Percentiles rank a stretch among this genome's conserved stretches.
phyloP scores from a whole-genome alignment of 176 grass and related monocot species.

The Eragrostis nindensis region DNA sequence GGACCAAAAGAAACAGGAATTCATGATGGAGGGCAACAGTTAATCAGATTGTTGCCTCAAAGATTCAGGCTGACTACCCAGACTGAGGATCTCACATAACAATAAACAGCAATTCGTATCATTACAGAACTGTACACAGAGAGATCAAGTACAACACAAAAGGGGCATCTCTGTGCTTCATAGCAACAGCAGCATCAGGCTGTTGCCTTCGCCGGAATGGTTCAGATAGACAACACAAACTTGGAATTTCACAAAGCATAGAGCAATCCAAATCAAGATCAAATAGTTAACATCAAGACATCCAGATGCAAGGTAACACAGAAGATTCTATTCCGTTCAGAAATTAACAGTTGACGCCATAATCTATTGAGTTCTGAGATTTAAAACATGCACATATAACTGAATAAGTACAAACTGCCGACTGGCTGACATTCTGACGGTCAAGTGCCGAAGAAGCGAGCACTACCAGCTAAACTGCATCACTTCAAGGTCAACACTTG shows the following conservation, averaged over 20 bases:
- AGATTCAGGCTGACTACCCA: no score
- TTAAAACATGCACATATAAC: slow-evolving; percentile 35
- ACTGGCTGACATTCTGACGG: not conserved
- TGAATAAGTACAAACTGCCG: slow-evolving; percentile 32
- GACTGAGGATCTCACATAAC: no score
- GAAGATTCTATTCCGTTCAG: not conserved
- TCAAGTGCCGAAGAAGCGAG: slow-evolving; percentile 27
- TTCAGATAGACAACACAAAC: not conserved
- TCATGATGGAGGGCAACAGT: no score
- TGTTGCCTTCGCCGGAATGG: not conserved
- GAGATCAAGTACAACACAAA: no score
- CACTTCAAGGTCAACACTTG: slow-evolving; percentile 13
- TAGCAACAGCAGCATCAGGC: no score
- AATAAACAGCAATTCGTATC: no score
- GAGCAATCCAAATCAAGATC: not conserved
- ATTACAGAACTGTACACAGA: no score
- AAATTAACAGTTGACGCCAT: slow-evolving; percentile 2
- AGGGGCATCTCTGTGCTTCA: no score
- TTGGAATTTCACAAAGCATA: not conserved
- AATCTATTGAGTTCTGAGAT: slow-evolving; percentile 8
- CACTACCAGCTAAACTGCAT: slow-evolving; percentile 23
- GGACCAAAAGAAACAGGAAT: no score
- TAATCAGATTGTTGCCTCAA: no score
- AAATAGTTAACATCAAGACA: not conserved
- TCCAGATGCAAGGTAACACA: not conserved